Evolutionary conservation across 495 filamentous ascomycete genomes (phyloP), one percentile per base, ranked within the genome.

Genomic region (Cetradonia linearis): DNA sequence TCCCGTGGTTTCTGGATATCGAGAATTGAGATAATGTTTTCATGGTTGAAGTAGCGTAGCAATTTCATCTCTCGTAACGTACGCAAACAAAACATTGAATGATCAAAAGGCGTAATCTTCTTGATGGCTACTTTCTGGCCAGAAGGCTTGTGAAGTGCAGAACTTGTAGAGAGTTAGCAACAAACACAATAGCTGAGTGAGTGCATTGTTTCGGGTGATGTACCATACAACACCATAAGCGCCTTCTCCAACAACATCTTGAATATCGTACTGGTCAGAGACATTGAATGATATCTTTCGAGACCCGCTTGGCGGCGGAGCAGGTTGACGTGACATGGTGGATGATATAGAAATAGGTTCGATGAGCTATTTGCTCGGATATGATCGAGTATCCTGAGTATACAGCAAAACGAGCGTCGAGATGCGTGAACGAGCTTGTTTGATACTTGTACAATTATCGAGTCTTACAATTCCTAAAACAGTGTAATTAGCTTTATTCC

Each of bases 211-310:
- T 18, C 3, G 20, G 23, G 52, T 58, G 66, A 67, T 87, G 76
- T 82, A 97, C 92, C 93, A 97, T 60, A 99, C 94, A 65, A 99
- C 94, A 69, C 94, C 94, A 69, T 99, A 99, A 63, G 94, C 94
- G 66, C 94, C 94, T 73, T 99, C 94, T 58, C 94, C 94, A 52
- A 99, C 94, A 42, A 99, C 94, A 83, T 99, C 94, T 70, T 95
- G 91, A 63, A 99, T 97, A 66, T 97, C 94, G 72, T 99, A 99
- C 74, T 99, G 94, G 69, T 99, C 94, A 65, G 90, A 95, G 47
- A 99, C 94, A 68, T 99, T 99, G 83, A 99, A 99, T 48, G 91
- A 96, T 71, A 99, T 99, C 83, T 97, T 99, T 62, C 94, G 82
- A 68, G 93, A 95, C 30, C 76, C 76, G 65, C 76, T 76, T 56